Evolutionary conservation across 2,329 filamentous ascomycete species (phyloP).

Genomic region (Tolypocladium ovalisporum): DNA sequence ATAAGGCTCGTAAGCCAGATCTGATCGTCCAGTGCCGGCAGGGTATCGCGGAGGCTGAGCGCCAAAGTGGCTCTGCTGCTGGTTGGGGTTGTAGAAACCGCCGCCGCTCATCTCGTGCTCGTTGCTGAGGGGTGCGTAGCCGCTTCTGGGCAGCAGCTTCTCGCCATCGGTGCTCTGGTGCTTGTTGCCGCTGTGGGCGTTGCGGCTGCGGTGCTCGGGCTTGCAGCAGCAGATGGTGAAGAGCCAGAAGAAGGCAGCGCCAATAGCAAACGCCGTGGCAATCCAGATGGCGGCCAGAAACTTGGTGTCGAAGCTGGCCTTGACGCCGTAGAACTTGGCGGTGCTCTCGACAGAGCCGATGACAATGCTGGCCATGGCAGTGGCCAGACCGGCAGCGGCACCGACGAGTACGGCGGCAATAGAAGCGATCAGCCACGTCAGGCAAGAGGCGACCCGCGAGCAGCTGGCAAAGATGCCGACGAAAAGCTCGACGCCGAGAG

Average conservation of each 20-base stretch:
- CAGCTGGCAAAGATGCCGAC: slow-evolving; percentile 76
- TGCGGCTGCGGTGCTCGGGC: slow-evolving; percentile 21
- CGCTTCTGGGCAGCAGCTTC: slow-evolving; percentile 36
- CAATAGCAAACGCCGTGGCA: slow-evolving; percentile 65
- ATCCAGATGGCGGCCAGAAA: slow-evolving; percentile 73
- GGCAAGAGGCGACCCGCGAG: slow-evolving; percentile 69
- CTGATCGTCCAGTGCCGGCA: slow-evolving; percentile 30
- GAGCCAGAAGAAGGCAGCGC: slow-evolving; percentile 78
- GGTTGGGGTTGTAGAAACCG: slow-evolving; percentile 26
- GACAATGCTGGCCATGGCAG: slow-evolving; percentile 61
- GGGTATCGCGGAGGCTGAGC: slow-evolving; percentile 25
- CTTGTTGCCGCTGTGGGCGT: slow-evolving; percentile 17
- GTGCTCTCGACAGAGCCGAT: slow-evolving; percentile 40
- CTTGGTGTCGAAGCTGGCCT: slow-evolving; percentile 51
- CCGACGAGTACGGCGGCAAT: slow-evolving; percentile 45
- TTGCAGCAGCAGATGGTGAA: slow-evolving; percentile 89
- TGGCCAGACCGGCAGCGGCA: slow-evolving; percentile 61
- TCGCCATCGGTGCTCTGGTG: slow-evolving; percentile 29
- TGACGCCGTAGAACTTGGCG: slow-evolving; percentile 61
- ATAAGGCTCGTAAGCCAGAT: slow-evolving; percentile 54
- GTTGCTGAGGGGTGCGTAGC: slow-evolving; percentile 25
- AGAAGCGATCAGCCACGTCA: slow-evolving; percentile 66
- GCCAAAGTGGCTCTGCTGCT: slow-evolving; percentile 3
- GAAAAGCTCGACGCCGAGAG: slow-evolving; percentile 61
- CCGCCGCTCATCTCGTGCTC: slow-evolving; percentile 25